Evolutionary conservation across 2,329 filamentous ascomycete species (phyloP).

Genomic region (Talaromyces pinophilus): DNA sequence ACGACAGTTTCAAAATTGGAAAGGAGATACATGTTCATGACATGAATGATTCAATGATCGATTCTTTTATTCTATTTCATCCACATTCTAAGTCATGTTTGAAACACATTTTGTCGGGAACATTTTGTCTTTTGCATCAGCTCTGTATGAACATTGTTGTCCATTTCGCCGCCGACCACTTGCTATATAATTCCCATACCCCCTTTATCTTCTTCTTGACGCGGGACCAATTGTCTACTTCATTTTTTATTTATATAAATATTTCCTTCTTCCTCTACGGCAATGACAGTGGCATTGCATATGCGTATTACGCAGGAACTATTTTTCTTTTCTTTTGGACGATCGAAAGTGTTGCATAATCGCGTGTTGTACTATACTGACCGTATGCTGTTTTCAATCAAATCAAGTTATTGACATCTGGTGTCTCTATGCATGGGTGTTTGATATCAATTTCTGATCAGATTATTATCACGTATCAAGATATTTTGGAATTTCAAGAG

Average conservation of each 20-base stretch:
- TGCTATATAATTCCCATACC: constrained; percentile 4
- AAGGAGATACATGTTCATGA: constrained; percentile 7
- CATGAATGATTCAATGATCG: constrained; percentile 17
- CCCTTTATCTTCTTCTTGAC: neutral
- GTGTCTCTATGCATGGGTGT: neutral
- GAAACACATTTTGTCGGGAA: neutral
- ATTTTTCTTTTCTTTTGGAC: neutral
- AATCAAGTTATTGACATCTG: too few species aligned
- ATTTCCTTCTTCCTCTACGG: neutral
- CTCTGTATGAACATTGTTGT: neutral
- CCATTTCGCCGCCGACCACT: neutral
- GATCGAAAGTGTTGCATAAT: neutral
- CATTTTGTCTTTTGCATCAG: neutral
- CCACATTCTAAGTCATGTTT: constrained; percentile 7
- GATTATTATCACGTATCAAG: neutral
- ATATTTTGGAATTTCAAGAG: neutral
- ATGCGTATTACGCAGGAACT: neutral
- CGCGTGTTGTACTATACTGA: neutral
- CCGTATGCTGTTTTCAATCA: neutral
- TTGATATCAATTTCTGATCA: neutral
- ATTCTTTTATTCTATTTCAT: neutral
- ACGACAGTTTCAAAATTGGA: neutral
- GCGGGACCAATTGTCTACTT: neutral
- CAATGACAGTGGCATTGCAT: constrained; percentile 5
- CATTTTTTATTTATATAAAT: neutral